Base-by-base conservation (phyloP, 2,329 filamentous ascomycete species). In the Penicillium vulpinum region DNA sequence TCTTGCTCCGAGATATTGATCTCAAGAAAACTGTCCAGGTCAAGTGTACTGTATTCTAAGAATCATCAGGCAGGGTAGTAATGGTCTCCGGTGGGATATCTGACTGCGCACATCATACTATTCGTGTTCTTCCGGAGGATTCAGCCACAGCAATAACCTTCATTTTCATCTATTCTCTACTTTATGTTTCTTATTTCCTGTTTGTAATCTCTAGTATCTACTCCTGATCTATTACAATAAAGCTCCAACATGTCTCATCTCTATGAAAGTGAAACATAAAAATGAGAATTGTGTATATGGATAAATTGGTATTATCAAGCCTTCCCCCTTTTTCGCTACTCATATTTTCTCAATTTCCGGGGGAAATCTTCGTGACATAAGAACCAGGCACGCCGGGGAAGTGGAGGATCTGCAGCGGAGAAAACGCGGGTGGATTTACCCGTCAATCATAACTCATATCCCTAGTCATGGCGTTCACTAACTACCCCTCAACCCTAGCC, bases 1-100 rank as follows among this genome's bases (percentile, higher is more conserved):
- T 80, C 15, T 67, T 81, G 65, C 78, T 83, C 49, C 77, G 70
- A 64, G 78, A 85, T 62, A 76, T 81, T 56, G 78, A 83, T 57
- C 67, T 84, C 16, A 73, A 69, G 56, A 78, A 78, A 66, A 71
- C 78, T 10, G 69, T 72, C 41, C 81, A 84, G 68, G 77, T 76
- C 4, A 82, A 80, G 72, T 82, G 82, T 13, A 49, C 44, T 10
- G 52, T 84, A 4, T 82, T 82, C 57, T 83, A 77, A 46, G 16
- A 26, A 18, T n/a, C 5, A 9, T 24, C 3, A 7, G 24, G 29
- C 5, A 21, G 11, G 26, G n/a, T 8, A 39, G 21, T 22, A 22
- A 16, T 16, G 36, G n/a, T 50, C 13, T 22, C 21, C 5, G 26
- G 26, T 31, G 31, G 13, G 24, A 15, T 16, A 11, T 33, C 3